Percentiles rank a stretch among this genome's conserved stretches.
Evolutionary conservation across 2,329 filamentous ascomycete species (phyloP).

Genomic region (Dactylellina drechsleri): DNA sequence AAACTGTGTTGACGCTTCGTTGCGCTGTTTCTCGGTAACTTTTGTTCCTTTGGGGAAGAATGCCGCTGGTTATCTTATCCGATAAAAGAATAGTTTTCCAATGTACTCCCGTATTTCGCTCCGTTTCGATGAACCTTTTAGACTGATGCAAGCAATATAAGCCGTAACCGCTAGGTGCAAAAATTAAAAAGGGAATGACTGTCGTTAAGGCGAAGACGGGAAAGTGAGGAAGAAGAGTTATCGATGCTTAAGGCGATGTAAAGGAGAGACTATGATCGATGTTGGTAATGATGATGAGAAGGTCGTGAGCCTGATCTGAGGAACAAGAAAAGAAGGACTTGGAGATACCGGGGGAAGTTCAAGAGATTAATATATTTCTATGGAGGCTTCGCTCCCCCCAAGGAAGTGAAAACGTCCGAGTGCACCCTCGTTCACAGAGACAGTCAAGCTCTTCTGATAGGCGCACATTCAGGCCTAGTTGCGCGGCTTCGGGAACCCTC

Average conservation of each 20-base stretch:
- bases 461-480: slow-evolving; percentile 43
- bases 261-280: slow-evolving; percentile 55
- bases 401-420: slow-evolving; percentile 46
- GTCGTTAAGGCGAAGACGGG: slow-evolving; percentile 37
- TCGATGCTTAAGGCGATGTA: slow-evolving; percentile 47
- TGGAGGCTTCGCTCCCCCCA: slow-evolving; percentile 28
- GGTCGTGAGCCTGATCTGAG: slow-evolving; percentile 38
- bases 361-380: slow-evolving; percentile 54
- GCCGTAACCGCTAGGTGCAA: slow-evolving; percentile 24
- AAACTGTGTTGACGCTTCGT: slow-evolving; percentile 18
- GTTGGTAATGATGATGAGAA: slow-evolving; percentile 50
- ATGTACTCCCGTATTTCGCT: slow-evolving; percentile 13
- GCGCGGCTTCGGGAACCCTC: slow-evolving; percentile 54
- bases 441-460: slow-evolving; percentile 54
- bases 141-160: slow-evolving; percentile 21
- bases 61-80: slow-evolving; percentile 36
- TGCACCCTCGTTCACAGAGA: slow-evolving; percentile 48
- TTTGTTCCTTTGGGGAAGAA: slow-evolving; percentile 4
- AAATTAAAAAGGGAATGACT: slow-evolving; percentile 41
- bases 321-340: slow-evolving; percentile 24
- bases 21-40: slow-evolving; percentile 39
- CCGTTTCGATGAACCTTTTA: slow-evolving; percentile 33
- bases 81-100: slow-evolving; percentile 20
- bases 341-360: slow-evolving; percentile 51
- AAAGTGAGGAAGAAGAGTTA: slow-evolving; percentile 44